phyloP scores from a whole-genome alignment of 2,329 filamentous ascomycete species.

The Endoconidiophora laricicola region DNA sequence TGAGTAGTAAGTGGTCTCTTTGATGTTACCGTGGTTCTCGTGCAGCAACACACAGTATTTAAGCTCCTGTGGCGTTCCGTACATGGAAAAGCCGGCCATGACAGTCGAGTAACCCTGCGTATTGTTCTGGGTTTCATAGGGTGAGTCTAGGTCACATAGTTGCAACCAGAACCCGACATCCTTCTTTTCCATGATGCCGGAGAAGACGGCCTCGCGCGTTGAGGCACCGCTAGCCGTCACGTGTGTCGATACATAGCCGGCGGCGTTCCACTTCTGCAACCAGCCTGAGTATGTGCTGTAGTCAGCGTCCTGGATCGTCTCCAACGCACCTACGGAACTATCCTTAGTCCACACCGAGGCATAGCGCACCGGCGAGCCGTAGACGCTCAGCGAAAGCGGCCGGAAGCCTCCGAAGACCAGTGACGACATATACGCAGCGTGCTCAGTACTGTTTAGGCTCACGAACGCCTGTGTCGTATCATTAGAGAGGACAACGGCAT shows the following conservation, averaged over 20 bases:
- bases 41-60: constrained; percentile 12
- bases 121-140: constrained; percentile 3
- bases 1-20: constrained; percentile 10
- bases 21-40: constrained; percentile 12
- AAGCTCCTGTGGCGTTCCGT: constrained; percentile 9
- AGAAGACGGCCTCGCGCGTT: constrained; percentile 8
- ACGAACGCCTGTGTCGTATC: neutral
- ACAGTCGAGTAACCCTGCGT: neutral
- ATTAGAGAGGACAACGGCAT: neutral
- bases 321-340: neutral
- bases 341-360: constrained; percentile 13
- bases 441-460: constrained; percentile 1
- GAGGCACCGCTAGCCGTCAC: constrained; percentile 12
- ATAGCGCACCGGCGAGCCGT: constrained; percentile 11
- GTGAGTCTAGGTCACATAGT: constrained; percentile 7
- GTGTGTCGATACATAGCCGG: constrained; percentile 13
- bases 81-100: constrained; percentile 12
- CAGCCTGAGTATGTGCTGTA: constrained; percentile 11
- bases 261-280: constrained; percentile 10
- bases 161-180: constrained; percentile 11
- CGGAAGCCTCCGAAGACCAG: constrained; percentile 12
- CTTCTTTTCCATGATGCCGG: constrained; percentile 14
- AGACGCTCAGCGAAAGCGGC: constrained; percentile 13
- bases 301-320: constrained; percentile 11
- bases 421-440: neutral